phyloP scores from a whole-genome alignment of 306 rosid genomes.

The Senna siamea region DNA sequence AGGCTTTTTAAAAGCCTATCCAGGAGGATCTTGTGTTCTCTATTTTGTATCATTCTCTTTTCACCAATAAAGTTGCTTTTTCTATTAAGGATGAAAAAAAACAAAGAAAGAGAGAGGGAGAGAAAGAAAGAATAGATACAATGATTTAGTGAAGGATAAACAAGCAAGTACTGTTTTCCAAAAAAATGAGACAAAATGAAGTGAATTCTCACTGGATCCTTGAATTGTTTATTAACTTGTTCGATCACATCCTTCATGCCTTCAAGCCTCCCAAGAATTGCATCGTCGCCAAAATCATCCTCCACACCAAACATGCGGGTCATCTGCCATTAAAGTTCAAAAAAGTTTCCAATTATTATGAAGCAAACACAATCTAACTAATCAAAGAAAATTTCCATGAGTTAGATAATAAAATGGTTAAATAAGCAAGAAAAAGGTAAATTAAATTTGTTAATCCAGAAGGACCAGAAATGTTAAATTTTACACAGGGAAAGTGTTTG shows the following conservation, averaged over 20 bases:
- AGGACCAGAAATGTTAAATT: background rate
- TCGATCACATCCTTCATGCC: slow-evolving; percentile 77
- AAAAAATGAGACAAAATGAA: background rate
- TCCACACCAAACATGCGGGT: slow-evolving; percentile 68
- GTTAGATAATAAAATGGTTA: background rate
- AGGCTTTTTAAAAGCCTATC: too few relatives aligned
- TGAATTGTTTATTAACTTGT: slow-evolving; percentile 74
- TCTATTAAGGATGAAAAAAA: too few relatives aligned
- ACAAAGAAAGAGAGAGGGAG: too few relatives aligned
- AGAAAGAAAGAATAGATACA: too few relatives aligned
- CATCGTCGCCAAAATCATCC: slow-evolving; percentile 78
- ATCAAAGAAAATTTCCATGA: background rate
- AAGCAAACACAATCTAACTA: background rate
- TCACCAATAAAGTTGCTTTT: background rate
- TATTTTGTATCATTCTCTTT: background rate
- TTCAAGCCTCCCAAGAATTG: slow-evolving; percentile 66
- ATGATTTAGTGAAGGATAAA: background rate
- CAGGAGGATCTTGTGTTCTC: background rate
- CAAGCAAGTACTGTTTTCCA: background rate
- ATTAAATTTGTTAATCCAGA: background rate
- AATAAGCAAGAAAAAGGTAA: background rate
- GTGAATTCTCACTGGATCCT: slow-evolving; percentile 61
- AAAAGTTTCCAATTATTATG: background rate
- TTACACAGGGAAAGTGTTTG: background rate
- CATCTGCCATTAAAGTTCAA: slow-evolving; percentile 45